phyloP scores from a whole-genome alignment of 768 basidiomycete genomes.

The Roridomyces roridus region DNA sequence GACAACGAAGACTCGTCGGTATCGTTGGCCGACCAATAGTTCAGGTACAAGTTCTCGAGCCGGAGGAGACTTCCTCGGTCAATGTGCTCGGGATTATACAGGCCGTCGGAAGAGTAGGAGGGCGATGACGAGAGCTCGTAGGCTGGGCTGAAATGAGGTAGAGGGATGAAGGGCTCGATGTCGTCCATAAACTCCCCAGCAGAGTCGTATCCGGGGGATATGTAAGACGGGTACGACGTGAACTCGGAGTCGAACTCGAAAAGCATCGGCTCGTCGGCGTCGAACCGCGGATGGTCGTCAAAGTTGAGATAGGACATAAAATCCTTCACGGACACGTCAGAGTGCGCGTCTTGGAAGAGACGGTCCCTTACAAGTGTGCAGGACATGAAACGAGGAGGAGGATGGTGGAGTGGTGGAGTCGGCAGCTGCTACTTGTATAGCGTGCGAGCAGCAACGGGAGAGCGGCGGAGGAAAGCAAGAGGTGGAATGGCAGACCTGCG shows the following conservation, averaged over 20 bases:
- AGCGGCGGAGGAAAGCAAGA: slow-evolving; percentile 33
- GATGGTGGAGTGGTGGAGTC: slow-evolving; percentile 26
- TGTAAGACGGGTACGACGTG: slow-evolving; percentile 43
- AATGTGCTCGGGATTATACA: slow-evolving; percentile 20
- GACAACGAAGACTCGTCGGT: slow-evolving; percentile 7
- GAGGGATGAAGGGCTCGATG: slow-evolving; percentile 41
- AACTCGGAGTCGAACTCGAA: slow-evolving; percentile 69
- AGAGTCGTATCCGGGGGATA: slow-evolving; percentile 7
- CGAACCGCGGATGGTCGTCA: slow-evolving; percentile 41
- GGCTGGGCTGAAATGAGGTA: background rate
- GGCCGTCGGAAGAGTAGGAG: slow-evolving; percentile 38
- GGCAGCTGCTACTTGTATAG: slow-evolving; percentile 36
- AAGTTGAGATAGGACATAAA: slow-evolving; percentile 38
- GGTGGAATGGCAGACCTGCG: slow-evolving; percentile 32
- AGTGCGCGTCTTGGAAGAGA: slow-evolving; percentile 32
- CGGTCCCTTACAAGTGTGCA: slow-evolving; percentile 42
- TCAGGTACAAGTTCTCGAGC: slow-evolving; percentile 15
- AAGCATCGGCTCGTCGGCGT: slow-evolving; percentile 35
- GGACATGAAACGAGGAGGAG: slow-evolving; percentile 48
- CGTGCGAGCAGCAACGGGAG: slow-evolving; percentile 29
- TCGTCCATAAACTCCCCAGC: slow-evolving; percentile 28
- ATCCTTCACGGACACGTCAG: slow-evolving; percentile 35
- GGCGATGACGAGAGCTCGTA: slow-evolving; percentile 12
- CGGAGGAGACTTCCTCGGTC: slow-evolving; percentile 22
- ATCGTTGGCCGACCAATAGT: slow-evolving; percentile 20